phyloP scores from a whole-genome alignment of 2,329 filamentous ascomycete species.

The Cladosporium sp. region DNA sequence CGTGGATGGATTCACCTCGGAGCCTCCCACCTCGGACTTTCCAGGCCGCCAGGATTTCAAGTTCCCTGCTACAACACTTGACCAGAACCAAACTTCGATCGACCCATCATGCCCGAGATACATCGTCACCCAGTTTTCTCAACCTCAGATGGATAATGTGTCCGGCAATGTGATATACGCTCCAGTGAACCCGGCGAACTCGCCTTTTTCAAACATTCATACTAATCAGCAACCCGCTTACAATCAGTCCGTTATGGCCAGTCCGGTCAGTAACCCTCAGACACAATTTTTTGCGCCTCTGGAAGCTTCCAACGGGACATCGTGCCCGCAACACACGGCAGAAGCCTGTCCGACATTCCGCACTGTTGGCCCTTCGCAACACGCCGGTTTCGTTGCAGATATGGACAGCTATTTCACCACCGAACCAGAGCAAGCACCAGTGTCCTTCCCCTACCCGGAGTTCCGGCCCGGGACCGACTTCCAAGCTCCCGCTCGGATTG shows the following conservation, averaged over 20 bases:
- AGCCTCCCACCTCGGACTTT: background rate
- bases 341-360: too few species aligned
- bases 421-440: background rate
- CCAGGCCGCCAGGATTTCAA: background rate
- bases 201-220: background rate
- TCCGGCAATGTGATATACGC: conserved; percentile 13
- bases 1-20: background rate
- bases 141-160: conserved; percentile 19
- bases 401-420: too few species aligned
- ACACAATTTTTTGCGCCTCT: too few species aligned
- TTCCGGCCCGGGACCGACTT: background rate
- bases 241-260: too few species aligned
- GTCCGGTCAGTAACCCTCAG: too few species aligned
- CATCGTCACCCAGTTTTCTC: conserved; percentile 13
- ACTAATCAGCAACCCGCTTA: too few species aligned
- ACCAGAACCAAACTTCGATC: background rate
- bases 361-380: too few species aligned
- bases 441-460: background rate
- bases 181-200: background rate
- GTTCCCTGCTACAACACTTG: background rate
- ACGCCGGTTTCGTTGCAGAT: too few species aligned
- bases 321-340: too few species aligned
- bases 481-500: conserved; percentile 6
- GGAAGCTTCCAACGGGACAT: too few species aligned
- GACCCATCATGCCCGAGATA: background rate